phyloP scores from a whole-genome alignment of 2,329 filamentous ascomycete genomes.

The Fusarium sp. region DNA sequence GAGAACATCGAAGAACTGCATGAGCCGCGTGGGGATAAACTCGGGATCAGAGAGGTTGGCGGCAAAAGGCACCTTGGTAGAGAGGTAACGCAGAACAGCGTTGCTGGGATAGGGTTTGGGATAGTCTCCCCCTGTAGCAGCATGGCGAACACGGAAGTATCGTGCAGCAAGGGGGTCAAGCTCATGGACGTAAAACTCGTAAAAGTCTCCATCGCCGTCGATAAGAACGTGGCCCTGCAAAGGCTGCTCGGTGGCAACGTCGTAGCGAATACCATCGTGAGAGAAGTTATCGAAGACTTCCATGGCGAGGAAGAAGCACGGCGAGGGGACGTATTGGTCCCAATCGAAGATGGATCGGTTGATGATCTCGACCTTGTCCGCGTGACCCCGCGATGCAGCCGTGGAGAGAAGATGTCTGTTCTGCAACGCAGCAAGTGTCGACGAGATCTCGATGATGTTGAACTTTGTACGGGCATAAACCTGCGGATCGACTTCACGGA shows the following conservation, averaged over 20 bases:
- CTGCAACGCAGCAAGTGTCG: slow-evolving; percentile 83
- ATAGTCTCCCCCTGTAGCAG: slow-evolving; percentile 74
- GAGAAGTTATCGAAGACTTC: slow-evolving; percentile 99
- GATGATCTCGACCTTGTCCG: slow-evolving; percentile 90
- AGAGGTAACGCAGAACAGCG: slow-evolving; percentile 70
- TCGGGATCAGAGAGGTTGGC: slow-evolving; percentile 85
- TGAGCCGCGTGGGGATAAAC: slow-evolving; percentile 92
- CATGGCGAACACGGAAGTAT: slow-evolving; percentile 86
- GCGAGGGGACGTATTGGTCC: slow-evolving; percentile 86
- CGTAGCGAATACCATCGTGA: slow-evolving; percentile 94
- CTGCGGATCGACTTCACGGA: slow-evolving; percentile 87
- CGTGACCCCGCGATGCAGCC: slow-evolving; percentile 79
- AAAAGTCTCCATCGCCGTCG: slow-evolving; percentile 87
- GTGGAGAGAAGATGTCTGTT: slow-evolving; percentile 74
- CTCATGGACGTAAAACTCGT: slow-evolving; percentile 87
- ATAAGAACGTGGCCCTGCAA: slow-evolving; percentile 92
- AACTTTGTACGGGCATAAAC: slow-evolving; percentile 95
- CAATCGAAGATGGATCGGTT: slow-evolving; percentile 97
- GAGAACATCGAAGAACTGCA: slow-evolving; percentile 97
- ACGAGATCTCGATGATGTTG: slow-evolving; percentile 95
- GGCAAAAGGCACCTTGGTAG: slow-evolving; percentile 74
- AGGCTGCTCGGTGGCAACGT: slow-evolving; percentile 81
- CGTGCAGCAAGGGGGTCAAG: slow-evolving; percentile 86
- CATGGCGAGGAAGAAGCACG: slow-evolving; percentile 97
- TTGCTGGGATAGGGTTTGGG: slow-evolving; percentile 70